Evolutionary conservation across 1,284 basidiomycete species (phyloP), one percentile per base, ranked within the genome.

Genomic region (Crucibulum cyathiforme): DNA sequence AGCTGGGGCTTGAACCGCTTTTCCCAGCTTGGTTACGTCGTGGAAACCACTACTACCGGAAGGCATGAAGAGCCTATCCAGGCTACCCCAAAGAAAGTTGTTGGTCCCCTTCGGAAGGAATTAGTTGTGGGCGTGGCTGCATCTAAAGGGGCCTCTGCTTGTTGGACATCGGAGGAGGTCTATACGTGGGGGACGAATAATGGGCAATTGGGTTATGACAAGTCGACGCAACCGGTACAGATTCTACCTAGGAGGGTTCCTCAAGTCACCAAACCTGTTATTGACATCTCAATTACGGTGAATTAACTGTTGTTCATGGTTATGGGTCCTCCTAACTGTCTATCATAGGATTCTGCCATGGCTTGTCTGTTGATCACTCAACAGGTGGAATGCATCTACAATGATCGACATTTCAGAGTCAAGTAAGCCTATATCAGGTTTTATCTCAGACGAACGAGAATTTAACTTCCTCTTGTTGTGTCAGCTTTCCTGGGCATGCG

Each of bases 131-230:
- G 98, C 17, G 85, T 97, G 4, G 94, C 96, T 1, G 95, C 96
- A 0, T 94, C 92, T 62, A 92, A 93, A 70, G 89, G 89, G 31
- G 92, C 95, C 31, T 95, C 93, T 19, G 95, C 89, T 2, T 97
- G 94, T 71, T 99, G 94, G 90, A 98, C 96, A 0, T 84, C 85
- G 15, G 74, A 71, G n/a, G 86, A 90, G n/a, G 85, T 98, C 0
- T 98, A 88, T 77, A 98, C 96, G 0, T 99, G 96, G 96, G 98
- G 97, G 0, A 95, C 93, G 31, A 98, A 98, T 74, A 86, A 85
- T 37, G 98, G 98, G 0, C 98, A 99, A 73, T 83, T 99, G 4
- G 96, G 91, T 1, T 94, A 94, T 63, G 90, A 93, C 62, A 92
- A 87, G 69, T 74, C 79, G 5, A 82, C 92, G 0, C 92, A 92